These are phyloP conservation scores for Phytopythium cucurbitacearum DNA, from an alignment of 352 stramenopile species.

Conservation along the genomic window DNA sequence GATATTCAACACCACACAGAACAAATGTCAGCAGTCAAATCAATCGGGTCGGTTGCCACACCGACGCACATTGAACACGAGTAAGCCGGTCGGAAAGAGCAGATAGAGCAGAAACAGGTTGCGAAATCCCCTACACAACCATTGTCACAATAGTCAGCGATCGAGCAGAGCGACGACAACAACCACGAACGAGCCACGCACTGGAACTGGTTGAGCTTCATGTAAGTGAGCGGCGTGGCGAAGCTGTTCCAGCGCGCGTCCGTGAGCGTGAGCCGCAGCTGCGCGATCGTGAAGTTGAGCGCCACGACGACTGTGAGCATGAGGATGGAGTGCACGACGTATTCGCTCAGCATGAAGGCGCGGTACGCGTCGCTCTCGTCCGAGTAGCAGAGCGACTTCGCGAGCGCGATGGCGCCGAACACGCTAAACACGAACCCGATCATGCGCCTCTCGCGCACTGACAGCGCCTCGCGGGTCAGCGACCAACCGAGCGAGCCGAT, in stretches of 20 bases:
- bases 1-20: conserved; percentile 1
- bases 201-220: conserved; percentile 72
- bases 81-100: conserved; percentile 43
- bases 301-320: conserved; percentile 60
- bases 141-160: background rate
- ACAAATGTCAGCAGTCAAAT: conserved; percentile 14
- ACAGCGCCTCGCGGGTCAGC: conserved; percentile 43
- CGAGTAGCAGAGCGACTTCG: conserved; percentile 40
- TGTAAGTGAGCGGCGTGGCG: conserved; percentile 56
- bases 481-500: conserved; percentile 62
- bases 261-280: conserved; percentile 38
- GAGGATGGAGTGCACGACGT: conserved; percentile 58
- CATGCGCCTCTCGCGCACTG: conserved; percentile 29
- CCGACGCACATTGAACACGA: conserved; percentile 46
- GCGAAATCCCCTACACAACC: conserved; percentile 42
- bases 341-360: conserved; percentile 58
- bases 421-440: conserved; percentile 30
- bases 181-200: conserved; percentile 12
- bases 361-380: conserved; percentile 42
- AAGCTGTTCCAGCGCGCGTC: conserved; percentile 55
- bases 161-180: background rate
- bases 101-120: conserved; percentile 53
- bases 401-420: conserved; percentile 33
- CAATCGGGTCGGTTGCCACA: background rate
- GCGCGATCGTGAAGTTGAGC: conserved; percentile 65